Evolutionary conservation across 2,329 filamentous ascomycete species (phyloP).

Genomic region (Cercospora canescens): DNA sequence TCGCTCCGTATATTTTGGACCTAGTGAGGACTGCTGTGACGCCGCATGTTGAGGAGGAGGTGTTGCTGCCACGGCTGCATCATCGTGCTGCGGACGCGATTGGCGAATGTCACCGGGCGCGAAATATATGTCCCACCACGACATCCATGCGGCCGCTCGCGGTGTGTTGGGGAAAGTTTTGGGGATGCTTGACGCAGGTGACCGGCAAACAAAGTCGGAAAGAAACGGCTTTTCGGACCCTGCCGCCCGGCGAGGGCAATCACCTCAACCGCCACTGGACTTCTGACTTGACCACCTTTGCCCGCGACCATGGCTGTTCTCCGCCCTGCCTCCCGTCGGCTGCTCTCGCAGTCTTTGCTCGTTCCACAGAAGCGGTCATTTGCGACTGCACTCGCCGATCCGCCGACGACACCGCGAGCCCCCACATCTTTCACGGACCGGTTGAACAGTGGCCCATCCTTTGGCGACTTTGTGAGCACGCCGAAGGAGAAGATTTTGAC

Average conservation of each 20-base stretch:
- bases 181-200: not conserved
- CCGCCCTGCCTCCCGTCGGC: conserved; percentile 19
- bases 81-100: conserved; percentile 12
- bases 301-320: conserved; percentile 20
- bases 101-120: conserved; percentile 35
- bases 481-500: conserved; percentile 40
- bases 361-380: conserved; percentile 40
- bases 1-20: conserved; percentile 22
- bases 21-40: not conserved
- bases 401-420: conserved; percentile 41
- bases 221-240: conserved; percentile 5
- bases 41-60: not conserved
- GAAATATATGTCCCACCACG: conserved; percentile 36
- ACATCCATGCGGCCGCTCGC: conserved; percentile 27
- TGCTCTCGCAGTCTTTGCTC: conserved; percentile 24
- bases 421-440: conserved; percentile 61
- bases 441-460: conserved; percentile 64
- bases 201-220: not conserved
- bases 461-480: conserved; percentile 61
- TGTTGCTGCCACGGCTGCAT: not conserved
- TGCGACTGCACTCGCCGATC: conserved; percentile 46
- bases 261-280: conserved; percentile 1
- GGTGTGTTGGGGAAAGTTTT: not conserved
- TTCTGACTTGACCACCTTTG: not conserved
- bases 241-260: not conserved